Evolutionary conservation across 495 filamentous ascomycete species (phyloP).

Genomic region (Acidiella bohemica): DNA sequence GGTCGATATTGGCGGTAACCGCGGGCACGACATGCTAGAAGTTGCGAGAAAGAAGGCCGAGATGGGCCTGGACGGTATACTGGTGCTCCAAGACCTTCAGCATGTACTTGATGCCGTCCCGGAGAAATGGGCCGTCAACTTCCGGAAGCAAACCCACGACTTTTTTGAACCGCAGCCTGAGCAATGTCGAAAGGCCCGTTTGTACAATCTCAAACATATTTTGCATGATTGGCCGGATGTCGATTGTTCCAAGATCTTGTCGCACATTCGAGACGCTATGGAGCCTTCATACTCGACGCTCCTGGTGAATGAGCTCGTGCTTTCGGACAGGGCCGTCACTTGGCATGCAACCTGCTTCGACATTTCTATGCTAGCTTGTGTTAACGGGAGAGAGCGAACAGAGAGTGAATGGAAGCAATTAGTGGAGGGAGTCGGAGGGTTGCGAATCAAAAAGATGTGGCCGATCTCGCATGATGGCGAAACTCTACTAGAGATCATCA

Average conservation of each 20-base stretch:
- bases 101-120: neutral
- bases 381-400: neutral
- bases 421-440: neutral
- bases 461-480: neutral
- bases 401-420: neutral
- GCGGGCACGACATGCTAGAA: neutral
- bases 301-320: neutral
- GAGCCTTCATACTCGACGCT: neutral
- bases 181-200: neutral
- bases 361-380: neutral
- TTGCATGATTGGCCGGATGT: neutral
- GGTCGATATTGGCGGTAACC: neutral
- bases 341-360: neutral
- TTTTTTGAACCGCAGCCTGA: neutral
- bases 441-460: neutral
- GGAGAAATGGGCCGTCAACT: neutral
- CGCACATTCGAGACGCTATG: neutral
- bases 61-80: neutral
- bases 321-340: neutral
- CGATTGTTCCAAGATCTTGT: neutral
- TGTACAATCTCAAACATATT: neutral
- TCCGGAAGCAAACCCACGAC: neutral
- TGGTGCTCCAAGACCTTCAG: neutral
- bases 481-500: neutral
- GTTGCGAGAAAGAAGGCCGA: neutral